Evolutionary conservation across 768 basidiomycete species (phyloP), one percentile per base, ranked within the genome.

Genomic region (Ramaria sp.): DNA sequence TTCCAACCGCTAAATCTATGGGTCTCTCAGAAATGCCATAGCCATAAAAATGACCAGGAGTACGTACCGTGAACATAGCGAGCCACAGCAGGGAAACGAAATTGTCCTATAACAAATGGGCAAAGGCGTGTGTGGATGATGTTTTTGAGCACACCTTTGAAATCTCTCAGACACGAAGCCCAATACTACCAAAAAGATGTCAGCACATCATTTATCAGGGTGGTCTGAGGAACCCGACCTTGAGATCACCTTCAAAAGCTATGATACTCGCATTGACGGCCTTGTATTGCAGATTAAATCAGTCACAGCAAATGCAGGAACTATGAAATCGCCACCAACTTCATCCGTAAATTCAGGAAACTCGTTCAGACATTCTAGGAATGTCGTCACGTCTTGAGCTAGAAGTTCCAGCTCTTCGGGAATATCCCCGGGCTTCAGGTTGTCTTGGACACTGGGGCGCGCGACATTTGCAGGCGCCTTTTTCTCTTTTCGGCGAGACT

Each of bases 281-380:
- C 61, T 89, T 85, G 52, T 88, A 84, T 34, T 27, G 77, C 50
- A 34, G 15, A 33, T 22, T 49, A 7, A 34, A 51, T 43, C 20
- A 37, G 34, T 22, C 10, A 9, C 17, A 27, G 20, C 27, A 54
- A 22, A 9, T 46, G 11, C 11, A 34, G 20, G 7, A 20, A 20
- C 39, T 27, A 31, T 15, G 27, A 45, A 11, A 33, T n/a, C 58
- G 1, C 43, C n/a, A n/a, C n/a, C n/a, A n/a, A 58, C 45, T 31
- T 60, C 57, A 39, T 41, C 58, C 30, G 51, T 81, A 62, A 86
- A 86, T 65, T 88, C 87, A 0, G 86, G 86, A 61, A 89, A 88
- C 64, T 88, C 86, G 57, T 88, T 86, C 60, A 89, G 67, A 61
- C 82, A 83, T 48, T 81, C 74, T 58, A 86, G 67, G 63, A 89